phyloP scores from a whole-genome alignment of 225 moss, liverwort and hornwort species.

The Straminergon stramineum region DNA sequence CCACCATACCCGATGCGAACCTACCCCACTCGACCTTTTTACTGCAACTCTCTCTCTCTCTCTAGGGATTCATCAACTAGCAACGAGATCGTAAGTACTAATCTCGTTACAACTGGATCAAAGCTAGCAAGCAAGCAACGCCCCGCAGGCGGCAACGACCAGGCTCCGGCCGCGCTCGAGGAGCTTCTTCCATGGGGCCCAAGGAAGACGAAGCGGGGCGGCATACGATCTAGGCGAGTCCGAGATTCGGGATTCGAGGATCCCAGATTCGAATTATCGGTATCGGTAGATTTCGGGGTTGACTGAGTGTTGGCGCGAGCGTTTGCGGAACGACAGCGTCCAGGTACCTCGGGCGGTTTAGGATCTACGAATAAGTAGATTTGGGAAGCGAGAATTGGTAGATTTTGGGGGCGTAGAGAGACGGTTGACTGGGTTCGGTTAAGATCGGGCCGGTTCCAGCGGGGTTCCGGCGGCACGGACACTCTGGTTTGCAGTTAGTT shows the following conservation, averaged over 20 bases:
- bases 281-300: neutral
- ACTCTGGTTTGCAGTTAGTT: conserved; percentile 16
- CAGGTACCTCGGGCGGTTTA: neutral
- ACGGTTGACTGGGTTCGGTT: conserved; percentile 34
- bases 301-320: neutral
- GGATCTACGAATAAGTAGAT: rapidly evolving
- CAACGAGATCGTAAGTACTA: neutral
- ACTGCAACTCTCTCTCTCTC: neutral
- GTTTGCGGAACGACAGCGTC: neutral
- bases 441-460: neutral
- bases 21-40: conserved; percentile 9
- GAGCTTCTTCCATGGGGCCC: neutral
- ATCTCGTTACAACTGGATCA: conserved; percentile 3
- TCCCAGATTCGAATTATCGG: neutral
- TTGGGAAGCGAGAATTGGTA: neutral
- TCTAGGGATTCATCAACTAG: neutral
- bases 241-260: neutral
- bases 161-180: neutral
- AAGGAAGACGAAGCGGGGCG: neutral
- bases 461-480: conserved; percentile 35
- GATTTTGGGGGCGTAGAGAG: neutral
- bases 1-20: neutral
- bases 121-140: neutral
- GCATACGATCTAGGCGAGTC: rapidly evolving
- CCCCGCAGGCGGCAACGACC: neutral